phyloP scores from a whole-genome alignment of 2,329 filamentous ascomycete species.

The Colletotrichum sp. region DNA sequence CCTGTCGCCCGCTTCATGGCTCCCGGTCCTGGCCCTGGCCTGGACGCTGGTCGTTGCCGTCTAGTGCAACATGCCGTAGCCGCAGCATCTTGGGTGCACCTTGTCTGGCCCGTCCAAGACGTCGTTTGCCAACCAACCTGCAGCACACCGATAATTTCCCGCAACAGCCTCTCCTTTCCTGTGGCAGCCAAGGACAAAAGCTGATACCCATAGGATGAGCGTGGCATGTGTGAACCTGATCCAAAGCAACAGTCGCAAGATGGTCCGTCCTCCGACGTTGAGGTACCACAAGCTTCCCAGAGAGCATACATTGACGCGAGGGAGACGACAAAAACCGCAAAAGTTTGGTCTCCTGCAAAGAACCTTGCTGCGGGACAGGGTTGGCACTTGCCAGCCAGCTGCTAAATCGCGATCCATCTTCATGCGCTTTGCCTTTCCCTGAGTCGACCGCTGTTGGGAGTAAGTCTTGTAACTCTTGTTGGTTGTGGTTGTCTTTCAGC shows the following conservation, averaged over 20 bases:
- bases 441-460: neutral
- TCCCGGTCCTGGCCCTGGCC: neutral
- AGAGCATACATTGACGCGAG: neutral
- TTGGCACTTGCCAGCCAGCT: neutral
- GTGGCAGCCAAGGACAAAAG: neutral
- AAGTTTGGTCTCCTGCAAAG: neutral
- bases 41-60: neutral
- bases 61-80: constrained; percentile 5
- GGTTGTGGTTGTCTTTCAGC: neutral
- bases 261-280: neutral
- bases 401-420: neutral
- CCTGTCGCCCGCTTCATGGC: neutral
- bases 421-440: neutral
- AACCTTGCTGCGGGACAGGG: neutral
- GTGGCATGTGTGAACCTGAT: neutral
- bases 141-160: neutral
- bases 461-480: neutral
- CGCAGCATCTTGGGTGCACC: constrained; percentile 10
- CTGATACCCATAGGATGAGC: neutral
- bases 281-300: neutral
- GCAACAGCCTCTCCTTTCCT: neutral
- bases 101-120: neutral
- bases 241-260: neutral
- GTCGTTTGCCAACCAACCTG: neutral
- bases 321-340: neutral